These are phyloP conservation scores for Magnusiomyces tetraspermus DNA, from an alignment of 1,139 yeast genomes.

Conservation along the genomic window DNA sequence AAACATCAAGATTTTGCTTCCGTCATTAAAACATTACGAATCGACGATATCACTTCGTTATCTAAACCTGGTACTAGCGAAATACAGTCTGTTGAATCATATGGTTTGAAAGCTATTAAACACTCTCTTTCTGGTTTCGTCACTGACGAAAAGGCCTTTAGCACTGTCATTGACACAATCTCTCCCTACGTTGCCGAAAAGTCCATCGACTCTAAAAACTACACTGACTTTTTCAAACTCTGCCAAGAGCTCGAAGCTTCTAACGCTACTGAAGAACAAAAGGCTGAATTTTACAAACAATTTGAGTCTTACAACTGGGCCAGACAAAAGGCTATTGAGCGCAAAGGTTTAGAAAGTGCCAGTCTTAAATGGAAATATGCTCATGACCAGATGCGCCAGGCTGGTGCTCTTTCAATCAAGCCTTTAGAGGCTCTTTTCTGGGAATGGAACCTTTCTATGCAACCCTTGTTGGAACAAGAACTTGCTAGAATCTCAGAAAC, in stretches of 20 bases:
- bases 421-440: slow-evolving; percentile 66
- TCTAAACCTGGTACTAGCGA: slow-evolving; percentile 47
- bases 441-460: slow-evolving; percentile 63
- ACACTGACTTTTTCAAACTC: slow-evolving; percentile 57
- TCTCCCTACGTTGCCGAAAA: slow-evolving; percentile 30
- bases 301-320: slow-evolving; percentile 61
- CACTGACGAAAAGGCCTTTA: slow-evolving; percentile 18
- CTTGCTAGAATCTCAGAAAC: slow-evolving; percentile 33
- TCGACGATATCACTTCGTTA: slow-evolving; percentile 25
- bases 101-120: slow-evolving; percentile 72
- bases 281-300: slow-evolving; percentile 48
- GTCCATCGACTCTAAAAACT: slow-evolving; percentile 33
- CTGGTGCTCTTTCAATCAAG: slow-evolving; percentile 37
- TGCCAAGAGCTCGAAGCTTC: slow-evolving; percentile 35
- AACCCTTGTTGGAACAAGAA: slow-evolving; percentile 61
- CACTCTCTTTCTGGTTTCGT: slow-evolving; percentile 63
- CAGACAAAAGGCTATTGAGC: slow-evolving; percentile 69
- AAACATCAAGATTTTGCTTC: not conserved
- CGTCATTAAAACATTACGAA: slow-evolving; percentile 5
- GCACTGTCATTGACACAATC: slow-evolving; percentile 17
- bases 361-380: slow-evolving; percentile 81
- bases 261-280: slow-evolving; percentile 39
- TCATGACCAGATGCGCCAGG: slow-evolving; percentile 53
- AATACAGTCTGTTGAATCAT: slow-evolving; percentile 62
- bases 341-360: slow-evolving; percentile 76